Evolutionary conservation across 1,284 basidiomycete genomes (phyloP).

Genomic region (Dichomitus squalens): DNA sequence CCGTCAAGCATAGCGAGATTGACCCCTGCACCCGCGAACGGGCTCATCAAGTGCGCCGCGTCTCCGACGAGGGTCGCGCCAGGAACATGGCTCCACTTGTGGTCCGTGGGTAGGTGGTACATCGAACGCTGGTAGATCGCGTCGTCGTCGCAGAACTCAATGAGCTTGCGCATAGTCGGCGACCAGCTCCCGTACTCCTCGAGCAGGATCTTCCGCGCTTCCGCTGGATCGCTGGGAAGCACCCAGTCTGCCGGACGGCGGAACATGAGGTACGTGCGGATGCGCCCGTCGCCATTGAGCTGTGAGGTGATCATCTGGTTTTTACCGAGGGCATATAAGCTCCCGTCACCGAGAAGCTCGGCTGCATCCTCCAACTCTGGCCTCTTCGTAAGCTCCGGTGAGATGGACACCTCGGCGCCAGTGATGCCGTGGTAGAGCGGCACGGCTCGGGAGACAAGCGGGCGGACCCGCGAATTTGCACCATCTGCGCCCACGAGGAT

Average conservation of each 20-base stretch:
- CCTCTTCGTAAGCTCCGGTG: neutral
- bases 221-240: neutral
- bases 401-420: neutral
- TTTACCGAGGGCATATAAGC: neutral
- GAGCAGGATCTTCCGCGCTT: neutral
- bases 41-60: constrained; percentile 3
- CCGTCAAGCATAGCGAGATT: neutral
- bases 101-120: neutral
- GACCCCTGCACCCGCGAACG: neutral
- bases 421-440: neutral
- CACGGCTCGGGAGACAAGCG: neutral
- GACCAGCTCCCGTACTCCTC: neutral
- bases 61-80: constrained; percentile 1
- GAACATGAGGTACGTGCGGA: neutral
- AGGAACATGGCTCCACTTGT: neutral
- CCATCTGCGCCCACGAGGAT: constrained; percentile 3
- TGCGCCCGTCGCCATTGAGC: constrained; percentile 1
- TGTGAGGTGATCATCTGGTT: neutral
- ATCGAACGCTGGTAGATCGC: neutral
- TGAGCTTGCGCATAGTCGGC: neutral
- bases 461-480: constrained; percentile 2
- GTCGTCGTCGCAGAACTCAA: neutral
- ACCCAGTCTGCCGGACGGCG: neutral
- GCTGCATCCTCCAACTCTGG: neutral
- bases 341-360: neutral